Evolutionary conservation across 2,329 filamentous ascomycete species (phyloP).

Genomic region (Phialocephala sp.): DNA sequence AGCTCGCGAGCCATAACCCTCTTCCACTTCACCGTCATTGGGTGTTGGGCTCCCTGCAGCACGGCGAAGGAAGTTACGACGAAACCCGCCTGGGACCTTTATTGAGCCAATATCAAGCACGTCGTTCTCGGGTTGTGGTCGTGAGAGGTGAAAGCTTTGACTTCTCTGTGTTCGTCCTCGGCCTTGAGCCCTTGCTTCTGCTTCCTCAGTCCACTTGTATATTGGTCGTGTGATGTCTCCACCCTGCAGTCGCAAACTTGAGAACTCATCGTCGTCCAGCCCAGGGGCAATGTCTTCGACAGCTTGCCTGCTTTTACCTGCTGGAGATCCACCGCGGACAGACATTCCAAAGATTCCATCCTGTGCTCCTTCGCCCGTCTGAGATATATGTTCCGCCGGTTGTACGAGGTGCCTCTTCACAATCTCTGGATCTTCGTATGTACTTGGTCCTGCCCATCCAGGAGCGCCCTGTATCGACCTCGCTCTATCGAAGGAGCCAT

Average conservation of each 20-base stretch:
- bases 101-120: conserved; percentile 87
- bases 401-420: conserved; percentile 87
- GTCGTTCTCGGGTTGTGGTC: conserved; percentile 80
- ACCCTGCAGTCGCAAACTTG: conserved; percentile 88
- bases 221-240: conserved; percentile 94
- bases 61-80: conserved; percentile 85
- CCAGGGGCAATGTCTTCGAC: conserved; percentile 43
- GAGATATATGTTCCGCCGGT: conserved; percentile 58
- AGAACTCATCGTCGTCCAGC: conserved; percentile 80
- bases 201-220: conserved; percentile 95
- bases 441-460: conserved; percentile 56
- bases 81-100: conserved; percentile 90
- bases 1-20: conserved; percentile 47
- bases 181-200: conserved; percentile 66
- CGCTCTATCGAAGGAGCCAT: conserved; percentile 82
- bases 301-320: conserved; percentile 42
- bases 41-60: conserved; percentile 68
- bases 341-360: conserved; percentile 42
- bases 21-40: conserved; percentile 43
- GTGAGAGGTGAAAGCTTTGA: conserved; percentile 82
- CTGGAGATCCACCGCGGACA: conserved; percentile 44
- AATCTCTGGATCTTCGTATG: conserved; percentile 89
- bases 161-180: conserved; percentile 72
- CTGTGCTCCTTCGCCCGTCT: conserved; percentile 26
- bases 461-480: conserved; percentile 50